Evolutionary conservation across 805 yeast genomes (phyloP).

Genomic region (Ogataea populi-albae): DNA sequence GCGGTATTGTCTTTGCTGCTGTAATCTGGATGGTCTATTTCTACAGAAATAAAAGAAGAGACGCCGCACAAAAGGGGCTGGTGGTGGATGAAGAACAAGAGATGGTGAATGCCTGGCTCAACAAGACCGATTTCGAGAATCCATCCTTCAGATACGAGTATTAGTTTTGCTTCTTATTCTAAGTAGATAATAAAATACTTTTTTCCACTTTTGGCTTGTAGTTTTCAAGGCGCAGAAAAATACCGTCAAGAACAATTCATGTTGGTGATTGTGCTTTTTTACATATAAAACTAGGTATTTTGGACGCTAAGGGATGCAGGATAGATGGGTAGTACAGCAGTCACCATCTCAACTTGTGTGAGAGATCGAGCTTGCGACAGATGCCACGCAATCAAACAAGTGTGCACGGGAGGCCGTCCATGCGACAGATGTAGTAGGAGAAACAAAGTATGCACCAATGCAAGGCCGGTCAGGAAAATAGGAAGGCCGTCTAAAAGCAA

Average conservation of each 20-base stretch:
- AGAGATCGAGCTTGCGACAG: conserved; percentile 27
- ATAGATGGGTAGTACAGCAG: background rate
- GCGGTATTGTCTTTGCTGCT: conserved; percentile 41
- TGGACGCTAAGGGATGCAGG: no score
- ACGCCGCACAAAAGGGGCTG: conserved; percentile 39
- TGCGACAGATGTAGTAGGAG: conserved; percentile 22
- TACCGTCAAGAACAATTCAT: no score
- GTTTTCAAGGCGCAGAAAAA: no score
- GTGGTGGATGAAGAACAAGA: conserved; percentile 27
- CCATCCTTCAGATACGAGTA: conserved; percentile 52
- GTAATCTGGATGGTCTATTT: conserved; percentile 41
- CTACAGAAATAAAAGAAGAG: conserved; percentile 48
- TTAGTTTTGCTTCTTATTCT: conserved; percentile 22
- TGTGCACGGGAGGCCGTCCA: conserved; percentile 22
- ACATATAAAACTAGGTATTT: no score
- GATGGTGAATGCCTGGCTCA: conserved; percentile 43
- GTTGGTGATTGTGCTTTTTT: no score
- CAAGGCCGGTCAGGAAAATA: conserved; percentile 19
- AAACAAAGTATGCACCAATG: conserved; percentile 12
- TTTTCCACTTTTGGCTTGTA: background rate
- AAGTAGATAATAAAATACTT: background rate
- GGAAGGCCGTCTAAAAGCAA: conserved; percentile 22
- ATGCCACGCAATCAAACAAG: conserved; percentile 28
- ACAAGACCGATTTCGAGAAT: conserved; percentile 58
- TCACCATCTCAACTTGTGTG: background rate